These are phyloP conservation scores for Podospora tetraspora DNA, from an alignment of 495 filamentous ascomycete genomes.

Conservation along the genomic window DNA sequence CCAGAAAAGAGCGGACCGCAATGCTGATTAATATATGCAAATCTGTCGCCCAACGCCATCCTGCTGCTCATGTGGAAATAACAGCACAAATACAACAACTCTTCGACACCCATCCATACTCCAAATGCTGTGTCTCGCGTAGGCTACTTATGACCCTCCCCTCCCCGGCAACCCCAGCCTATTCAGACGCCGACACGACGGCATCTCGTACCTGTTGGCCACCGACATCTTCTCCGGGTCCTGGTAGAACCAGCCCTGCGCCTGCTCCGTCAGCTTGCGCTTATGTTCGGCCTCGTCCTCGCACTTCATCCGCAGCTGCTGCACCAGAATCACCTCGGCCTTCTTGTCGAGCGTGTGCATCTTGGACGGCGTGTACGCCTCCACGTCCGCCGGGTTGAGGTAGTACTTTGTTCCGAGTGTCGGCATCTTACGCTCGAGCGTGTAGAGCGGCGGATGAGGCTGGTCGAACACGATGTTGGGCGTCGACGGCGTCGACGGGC, in stretches of 20 bases:
- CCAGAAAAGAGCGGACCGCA: not conserved
- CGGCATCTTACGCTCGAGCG: slow-evolving; percentile 63
- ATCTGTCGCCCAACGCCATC: not conserved
- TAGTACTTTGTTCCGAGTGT: slow-evolving; percentile 73
- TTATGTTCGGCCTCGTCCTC: slow-evolving; percentile 60
- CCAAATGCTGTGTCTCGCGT: not conserved
- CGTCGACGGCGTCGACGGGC: slow-evolving; percentile 48
- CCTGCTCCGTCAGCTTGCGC: slow-evolving; percentile 65
- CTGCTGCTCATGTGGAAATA: slow-evolving; percentile 2
- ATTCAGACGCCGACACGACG: slow-evolving; percentile 36
- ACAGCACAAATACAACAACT: not conserved
- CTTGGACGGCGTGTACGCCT: slow-evolving; percentile 59
- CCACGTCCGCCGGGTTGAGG: slow-evolving; percentile 72
- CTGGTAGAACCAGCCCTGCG: slow-evolving; percentile 82
- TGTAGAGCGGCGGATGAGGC: slow-evolving; percentile 58
- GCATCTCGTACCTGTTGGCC: slow-evolving; percentile 37
- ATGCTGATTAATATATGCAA: not conserved
- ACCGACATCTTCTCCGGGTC: slow-evolving; percentile 68
- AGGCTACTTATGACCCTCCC: not conserved
- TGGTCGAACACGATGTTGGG: slow-evolving; percentile 68
- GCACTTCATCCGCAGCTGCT: slow-evolving; percentile 60
- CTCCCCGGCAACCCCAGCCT: slow-evolving; percentile 9
- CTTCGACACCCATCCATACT: not conserved
- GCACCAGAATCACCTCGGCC: slow-evolving; percentile 69
- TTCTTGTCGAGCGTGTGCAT: slow-evolving; percentile 66